phyloP scores from a whole-genome alignment of 306 rosid genomes.

The Casuarina glauca region DNA sequence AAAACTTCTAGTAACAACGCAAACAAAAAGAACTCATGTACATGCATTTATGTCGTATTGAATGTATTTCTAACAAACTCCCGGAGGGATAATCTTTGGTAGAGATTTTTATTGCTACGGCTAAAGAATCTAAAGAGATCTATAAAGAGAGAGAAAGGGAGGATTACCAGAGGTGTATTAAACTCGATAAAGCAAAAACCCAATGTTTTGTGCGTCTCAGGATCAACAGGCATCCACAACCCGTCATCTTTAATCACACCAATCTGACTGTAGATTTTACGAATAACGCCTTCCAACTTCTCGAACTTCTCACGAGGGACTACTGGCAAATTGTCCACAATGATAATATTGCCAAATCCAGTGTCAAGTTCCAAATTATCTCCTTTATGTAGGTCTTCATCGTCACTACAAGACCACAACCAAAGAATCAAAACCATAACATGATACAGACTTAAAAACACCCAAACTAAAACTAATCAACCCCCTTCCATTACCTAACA shows the following conservation, averaged over 20 bases:
- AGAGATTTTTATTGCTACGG: not conserved
- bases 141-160: not conserved
- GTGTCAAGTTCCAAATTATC: constrained; percentile 59
- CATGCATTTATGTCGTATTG: no score
- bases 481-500: constrained; percentile 40
- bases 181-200: constrained; percentile 84
- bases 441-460: not conserved
- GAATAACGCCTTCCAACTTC: constrained; percentile 67
- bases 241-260: constrained; percentile 73
- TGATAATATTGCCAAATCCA: constrained; percentile 68
- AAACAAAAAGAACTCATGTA: not conserved
- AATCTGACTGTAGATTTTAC: constrained; percentile 76
- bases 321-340: constrained; percentile 75
- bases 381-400: constrained; percentile 55
- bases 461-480: not conserved
- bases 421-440: not conserved
- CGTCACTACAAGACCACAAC: constrained; percentile 47
- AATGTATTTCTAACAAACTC: not conserved
- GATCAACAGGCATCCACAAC: constrained; percentile 78
- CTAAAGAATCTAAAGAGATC: no score
- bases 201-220: constrained; percentile 50
- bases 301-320: constrained; percentile 72
- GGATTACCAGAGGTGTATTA: constrained; percentile 66
- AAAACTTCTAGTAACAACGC: not conserved
- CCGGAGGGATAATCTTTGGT: not conserved